These are phyloP conservation scores for Suhomyces coccinellae DNA, from an alignment of 1,139 yeast species.

Conservation along the genomic window DNA sequence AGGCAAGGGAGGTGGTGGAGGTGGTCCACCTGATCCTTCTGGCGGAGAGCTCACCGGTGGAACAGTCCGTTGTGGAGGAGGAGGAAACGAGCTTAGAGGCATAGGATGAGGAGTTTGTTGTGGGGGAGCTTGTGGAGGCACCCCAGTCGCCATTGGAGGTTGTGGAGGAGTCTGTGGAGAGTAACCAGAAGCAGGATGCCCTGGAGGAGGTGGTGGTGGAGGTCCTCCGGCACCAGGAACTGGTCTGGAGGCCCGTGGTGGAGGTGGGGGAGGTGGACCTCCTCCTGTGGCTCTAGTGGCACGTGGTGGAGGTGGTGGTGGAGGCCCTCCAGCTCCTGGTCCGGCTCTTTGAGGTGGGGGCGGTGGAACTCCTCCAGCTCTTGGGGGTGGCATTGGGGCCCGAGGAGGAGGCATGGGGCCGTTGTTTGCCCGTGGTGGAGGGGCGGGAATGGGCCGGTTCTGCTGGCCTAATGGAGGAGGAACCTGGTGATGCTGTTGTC, in stretches of 20 bases:
- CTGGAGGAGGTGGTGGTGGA: slow-evolving; percentile 20
- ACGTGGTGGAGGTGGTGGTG: slow-evolving; percentile 29
- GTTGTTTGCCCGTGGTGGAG: slow-evolving; percentile 1
- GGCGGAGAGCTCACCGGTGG: slow-evolving; percentile 14
- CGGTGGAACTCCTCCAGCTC: slow-evolving; percentile 17
- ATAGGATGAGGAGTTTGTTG: too few species aligned
- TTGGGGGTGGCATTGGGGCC: slow-evolving; percentile 10
- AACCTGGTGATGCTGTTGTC: slow-evolving; percentile 9
- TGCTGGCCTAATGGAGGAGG: slow-evolving; percentile 10
- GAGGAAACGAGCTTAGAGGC: background rate
- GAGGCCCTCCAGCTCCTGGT: slow-evolving; percentile 11
- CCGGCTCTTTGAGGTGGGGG: slow-evolving; percentile 16
- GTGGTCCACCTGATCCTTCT: slow-evolving; percentile 18
- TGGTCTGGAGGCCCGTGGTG: slow-evolving; percentile 26
- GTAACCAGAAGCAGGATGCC: slow-evolving; percentile 18
- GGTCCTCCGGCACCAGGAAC: slow-evolving; percentile 24
- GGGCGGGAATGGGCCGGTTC: slow-evolving; percentile 5
- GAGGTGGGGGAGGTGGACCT: slow-evolving; percentile 30
- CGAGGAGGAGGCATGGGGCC: background rate
- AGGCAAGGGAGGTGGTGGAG: slow-evolving; percentile 29
- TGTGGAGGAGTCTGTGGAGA: slow-evolving; percentile 20
- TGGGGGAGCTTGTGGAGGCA: background rate
- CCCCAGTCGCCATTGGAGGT: slow-evolving; percentile 7
- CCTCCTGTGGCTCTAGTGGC: slow-evolving; percentile 18
- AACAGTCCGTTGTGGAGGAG: slow-evolving; percentile 9